Base-by-base conservation (phyloP, 129 eudicot genomes). In the Artemisia tridentata region DNA sequence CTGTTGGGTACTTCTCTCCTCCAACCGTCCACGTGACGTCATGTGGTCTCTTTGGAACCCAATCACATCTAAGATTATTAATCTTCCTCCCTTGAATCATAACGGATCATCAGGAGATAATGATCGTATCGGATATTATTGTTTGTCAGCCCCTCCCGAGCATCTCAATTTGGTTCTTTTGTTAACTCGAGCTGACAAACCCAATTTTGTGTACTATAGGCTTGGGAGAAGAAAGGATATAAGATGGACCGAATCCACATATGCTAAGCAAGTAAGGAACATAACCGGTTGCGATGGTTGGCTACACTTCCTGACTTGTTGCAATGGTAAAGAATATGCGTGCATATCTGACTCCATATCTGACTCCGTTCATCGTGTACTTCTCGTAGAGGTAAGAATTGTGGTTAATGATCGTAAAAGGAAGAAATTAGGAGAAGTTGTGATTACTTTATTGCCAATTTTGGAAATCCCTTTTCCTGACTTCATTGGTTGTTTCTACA, bases 141-240 rank as follows among this genome's bases (percentile, higher is more conserved):
- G 54, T 49, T 49, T 49, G 54, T 49, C 54, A 2, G 54, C 54
- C 54, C 54, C 54, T 49, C 54, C 54, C 54, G 54, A n/a, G 14
- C 54, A 49, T 49, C 16, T n/a, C n/a, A 49, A 49, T 49, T 49
- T 17, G n/a, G n/a, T 49, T 49, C 54, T 49, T 49, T 49, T 49
- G 54, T 49, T 49, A 49, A 49, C 54, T 2, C 1, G 54, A 49
- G n/a, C 54, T 17, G 8, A 49, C 14, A 49, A 49, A 49, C 54
- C 54, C 54, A 49, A 12, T n/a, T 11, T 49, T 49, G 54, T 49
- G 54, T 49, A 49, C n/a, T 49, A 17, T 49, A 12, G 54, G 54
- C 14, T 49, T 0, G 54, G 15, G 0, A 49, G n/a, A 12, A 49
- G 54, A 49, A 49, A 2, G 54, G 17, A 49, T 11, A 0, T 49